These are phyloP conservation scores for Fraxinus angustifolia DNA, from an alignment of 305 asterid genomes.

Conservation along the genomic window DNA sequence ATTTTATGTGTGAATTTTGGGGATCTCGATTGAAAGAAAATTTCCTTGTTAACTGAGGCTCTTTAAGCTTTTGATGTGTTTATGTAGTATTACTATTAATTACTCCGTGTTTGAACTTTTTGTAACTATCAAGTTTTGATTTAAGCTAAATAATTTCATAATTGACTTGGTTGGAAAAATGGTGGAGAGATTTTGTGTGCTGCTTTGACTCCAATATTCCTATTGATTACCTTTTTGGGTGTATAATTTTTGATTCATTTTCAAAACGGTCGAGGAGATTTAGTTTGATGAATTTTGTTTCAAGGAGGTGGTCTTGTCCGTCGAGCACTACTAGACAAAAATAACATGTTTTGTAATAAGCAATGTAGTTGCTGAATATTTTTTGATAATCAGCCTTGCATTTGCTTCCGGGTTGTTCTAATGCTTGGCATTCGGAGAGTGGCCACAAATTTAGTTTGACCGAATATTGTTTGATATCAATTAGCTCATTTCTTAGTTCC, in stretches of 20 bases:
- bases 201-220: neutral
- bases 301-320: neutral
- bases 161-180: conserved; percentile 1
- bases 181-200: neutral
- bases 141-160: neutral
- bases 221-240: neutral
- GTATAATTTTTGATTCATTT: neutral
- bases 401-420: neutral
- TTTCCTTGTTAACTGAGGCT: neutral
- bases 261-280: neutral
- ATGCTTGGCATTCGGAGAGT: neutral
- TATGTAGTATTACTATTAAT: neutral
- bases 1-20: neutral
- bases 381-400: neutral
- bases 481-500: neutral
- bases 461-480: neutral
- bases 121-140: neutral
- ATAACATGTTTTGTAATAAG: neutral
- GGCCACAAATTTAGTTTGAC: neutral
- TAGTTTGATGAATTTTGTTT: neutral
- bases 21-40: neutral
- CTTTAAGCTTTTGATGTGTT: neutral
- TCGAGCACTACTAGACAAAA: neutral
- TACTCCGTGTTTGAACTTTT: neutral
- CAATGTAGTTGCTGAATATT: neutral